phyloP scores from a whole-genome alignment of 1,284 basidiomycete genomes.

The Cutaneotrichosporon daszewskae region DNA sequence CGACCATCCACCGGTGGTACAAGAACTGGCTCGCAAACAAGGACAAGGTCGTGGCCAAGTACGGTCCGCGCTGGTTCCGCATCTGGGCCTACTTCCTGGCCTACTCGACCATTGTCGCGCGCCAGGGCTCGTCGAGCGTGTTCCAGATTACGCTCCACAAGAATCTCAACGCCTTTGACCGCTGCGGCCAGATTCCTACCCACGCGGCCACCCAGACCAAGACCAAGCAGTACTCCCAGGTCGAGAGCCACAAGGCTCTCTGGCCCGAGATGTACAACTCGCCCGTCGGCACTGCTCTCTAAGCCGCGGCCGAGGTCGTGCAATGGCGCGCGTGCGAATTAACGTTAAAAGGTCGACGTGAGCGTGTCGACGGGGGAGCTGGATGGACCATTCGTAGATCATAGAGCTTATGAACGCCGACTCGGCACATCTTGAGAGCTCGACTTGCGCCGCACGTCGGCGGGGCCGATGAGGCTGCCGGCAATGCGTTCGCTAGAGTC shows the following conservation, averaged over 20 bases:
- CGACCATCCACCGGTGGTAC: constrained; percentile 91
- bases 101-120: constrained; percentile 53
- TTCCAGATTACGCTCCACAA: constrained; percentile 97
- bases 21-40: constrained; percentile 89
- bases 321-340: too few species aligned
- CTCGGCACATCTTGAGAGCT: too few species aligned
- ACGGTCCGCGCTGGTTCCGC: constrained; percentile 85
- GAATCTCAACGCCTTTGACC: constrained; percentile 91
- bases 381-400: too few species aligned
- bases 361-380: too few species aligned
- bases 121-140: constrained; percentile 79
- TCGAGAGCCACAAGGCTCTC: constrained; percentile 31
- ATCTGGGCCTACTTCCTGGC: constrained; percentile 89
- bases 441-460: too few species aligned
- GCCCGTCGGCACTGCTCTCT: neutral
- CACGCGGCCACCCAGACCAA: constrained; percentile 51
- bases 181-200: constrained; percentile 67
- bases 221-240: constrained; percentile 16
- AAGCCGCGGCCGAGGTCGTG: too few species aligned
- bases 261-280: constrained; percentile 25
- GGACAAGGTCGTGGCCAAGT: constrained; percentile 78
- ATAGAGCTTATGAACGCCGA: too few species aligned
- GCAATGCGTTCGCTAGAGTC: too few species aligned
- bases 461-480: too few species aligned
- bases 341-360: too few species aligned